Percentiles rank a stretch among this genome's conserved stretches.
Conservation (phyloP, 306 rosid genomes). For the Prunus mume region DNA sequence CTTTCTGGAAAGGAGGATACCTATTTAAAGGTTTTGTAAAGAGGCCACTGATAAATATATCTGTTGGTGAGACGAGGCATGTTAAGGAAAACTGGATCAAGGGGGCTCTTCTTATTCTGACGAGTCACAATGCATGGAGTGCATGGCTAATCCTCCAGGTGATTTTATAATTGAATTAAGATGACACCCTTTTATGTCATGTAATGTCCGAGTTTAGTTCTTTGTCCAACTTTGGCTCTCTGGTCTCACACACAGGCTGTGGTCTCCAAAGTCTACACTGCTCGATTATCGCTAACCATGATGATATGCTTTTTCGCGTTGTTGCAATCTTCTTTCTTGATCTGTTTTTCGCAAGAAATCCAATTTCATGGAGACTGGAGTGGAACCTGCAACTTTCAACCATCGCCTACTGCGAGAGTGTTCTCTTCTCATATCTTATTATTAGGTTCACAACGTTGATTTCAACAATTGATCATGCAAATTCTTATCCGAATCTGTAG, state of each 20-base stretch:
- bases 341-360: constrained; percentile 25
- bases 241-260: constrained; percentile 22
- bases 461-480: neutral
- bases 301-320: constrained; percentile 36
- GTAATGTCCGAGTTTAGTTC: neutral
- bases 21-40: too few species aligned
- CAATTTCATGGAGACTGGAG: constrained; percentile 28
- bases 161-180: neutral
- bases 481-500: too few species aligned
- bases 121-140: constrained; percentile 29
- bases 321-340: constrained; percentile 36
- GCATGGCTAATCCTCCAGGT: constrained; percentile 45
- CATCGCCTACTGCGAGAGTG: constrained; percentile 32
- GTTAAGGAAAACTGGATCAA: constrained; percentile 33
- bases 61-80: neutral
- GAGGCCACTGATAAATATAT: too few species aligned
- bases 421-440: neutral
- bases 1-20: too few species aligned
- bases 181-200: neutral
- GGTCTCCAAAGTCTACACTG: constrained; percentile 28
- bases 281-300: constrained; percentile 22
- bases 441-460: neutral
- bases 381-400: constrained; percentile 36
- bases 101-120: constrained; percentile 38
- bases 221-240: neutral